These are phyloP conservation scores for Taphrina sp. DNA, from an alignment of 1,139 yeast species.

Conservation along the genomic window DNA sequence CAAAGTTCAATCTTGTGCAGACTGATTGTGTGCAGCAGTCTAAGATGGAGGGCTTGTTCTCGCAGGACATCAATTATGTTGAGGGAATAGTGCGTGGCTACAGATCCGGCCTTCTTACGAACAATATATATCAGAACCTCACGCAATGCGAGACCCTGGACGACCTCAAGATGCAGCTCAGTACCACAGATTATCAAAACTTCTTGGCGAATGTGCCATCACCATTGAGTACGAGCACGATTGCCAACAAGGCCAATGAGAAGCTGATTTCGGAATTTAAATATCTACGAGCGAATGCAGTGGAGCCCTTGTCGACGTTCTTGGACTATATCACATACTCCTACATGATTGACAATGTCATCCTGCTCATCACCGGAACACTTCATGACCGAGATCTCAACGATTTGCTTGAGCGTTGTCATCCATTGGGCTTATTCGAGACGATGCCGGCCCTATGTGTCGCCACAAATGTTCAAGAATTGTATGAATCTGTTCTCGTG, in stretches of 20 bases:
- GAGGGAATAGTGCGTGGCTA: slow-evolving; percentile 96
- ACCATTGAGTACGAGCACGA: slow-evolving; percentile 74
- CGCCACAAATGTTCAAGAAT: slow-evolving; percentile 88
- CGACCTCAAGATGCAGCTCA: slow-evolving; percentile 86
- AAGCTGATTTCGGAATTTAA: slow-evolving; percentile 81
- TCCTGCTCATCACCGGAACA: slow-evolving; percentile 94
- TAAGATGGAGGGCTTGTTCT: slow-evolving; percentile 29
- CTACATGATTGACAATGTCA: slow-evolving; percentile 97
- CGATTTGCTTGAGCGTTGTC: slow-evolving; percentile 84
- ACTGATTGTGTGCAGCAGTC: no score
- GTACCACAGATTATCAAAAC: slow-evolving; percentile 94
- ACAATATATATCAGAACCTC: slow-evolving; percentile 80
- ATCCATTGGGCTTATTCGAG: slow-evolving; percentile 98
- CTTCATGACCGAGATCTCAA: slow-evolving; percentile 88
- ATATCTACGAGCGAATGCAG: slow-evolving; percentile 78
- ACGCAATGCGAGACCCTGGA: slow-evolving; percentile 95
- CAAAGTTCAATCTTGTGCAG: no score
- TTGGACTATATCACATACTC: slow-evolving; percentile 91
- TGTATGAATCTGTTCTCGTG: slow-evolving; percentile 89
- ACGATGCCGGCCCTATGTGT: slow-evolving; percentile 92
- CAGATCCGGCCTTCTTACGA: slow-evolving; percentile 73
- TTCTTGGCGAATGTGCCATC: slow-evolving; percentile 79
- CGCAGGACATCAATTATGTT: slow-evolving; percentile 62
- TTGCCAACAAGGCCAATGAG: slow-evolving; percentile 73
- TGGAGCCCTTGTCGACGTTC: slow-evolving; percentile 73